phyloP scores from a whole-genome alignment of 441 rosid genomes.

The Gossypium gossypioides region DNA sequence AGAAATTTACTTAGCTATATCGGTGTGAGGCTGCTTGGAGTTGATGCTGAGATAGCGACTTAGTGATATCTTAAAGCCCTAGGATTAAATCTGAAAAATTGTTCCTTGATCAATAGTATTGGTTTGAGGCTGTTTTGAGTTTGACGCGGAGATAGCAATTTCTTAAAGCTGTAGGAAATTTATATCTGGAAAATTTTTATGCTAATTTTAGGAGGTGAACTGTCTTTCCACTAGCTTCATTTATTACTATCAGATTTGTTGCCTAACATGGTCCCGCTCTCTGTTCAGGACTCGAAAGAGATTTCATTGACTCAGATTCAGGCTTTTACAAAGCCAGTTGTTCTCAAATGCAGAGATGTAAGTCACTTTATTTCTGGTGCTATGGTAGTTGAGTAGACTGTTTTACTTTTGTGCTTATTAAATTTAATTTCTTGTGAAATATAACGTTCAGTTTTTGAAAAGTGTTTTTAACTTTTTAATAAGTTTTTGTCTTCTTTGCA shows the following conservation, averaged over 20 bases:
- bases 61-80: not conserved
- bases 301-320: constrained; percentile 53
- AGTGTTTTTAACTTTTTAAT: not conserved
- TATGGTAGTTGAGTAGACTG: constrained; percentile 8
- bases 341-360: constrained; percentile 87
- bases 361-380: constrained; percentile 19
- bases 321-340: constrained; percentile 54
- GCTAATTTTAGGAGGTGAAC: not conserved
- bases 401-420: not conserved
- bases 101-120: not conserved
- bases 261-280: constrained; percentile 19
- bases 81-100: not conserved
- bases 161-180: not conserved
- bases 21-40: not conserved
- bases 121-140: not conserved
- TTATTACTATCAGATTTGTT: not conserved
- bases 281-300: constrained; percentile 73
- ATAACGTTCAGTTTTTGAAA: not conserved
- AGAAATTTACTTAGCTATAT: not conserved
- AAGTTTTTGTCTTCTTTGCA: constrained; percentile 25
- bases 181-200: not conserved
- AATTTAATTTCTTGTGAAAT: not conserved
- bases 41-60: not conserved
- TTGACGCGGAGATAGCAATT: not conserved
- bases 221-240: not conserved